These are phyloP conservation scores for Amphibolis antarctica DNA, from an alignment of 106 monocot genomes.

Conservation along the genomic window DNA sequence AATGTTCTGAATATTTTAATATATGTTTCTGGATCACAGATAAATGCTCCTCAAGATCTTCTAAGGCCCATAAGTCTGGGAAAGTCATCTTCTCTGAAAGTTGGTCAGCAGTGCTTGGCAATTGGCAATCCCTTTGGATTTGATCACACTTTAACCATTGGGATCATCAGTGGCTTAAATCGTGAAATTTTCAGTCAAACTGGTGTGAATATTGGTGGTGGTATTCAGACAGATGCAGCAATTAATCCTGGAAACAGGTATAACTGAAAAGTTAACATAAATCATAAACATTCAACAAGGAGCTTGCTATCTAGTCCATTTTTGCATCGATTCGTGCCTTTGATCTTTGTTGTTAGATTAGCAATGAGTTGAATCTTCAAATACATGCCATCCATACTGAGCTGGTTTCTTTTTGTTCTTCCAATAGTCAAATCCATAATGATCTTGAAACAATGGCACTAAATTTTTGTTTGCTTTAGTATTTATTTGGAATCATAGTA, in stretches of 20 bases:
- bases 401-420: no score
- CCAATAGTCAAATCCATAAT: no score
- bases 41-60: constrained; percentile 71
- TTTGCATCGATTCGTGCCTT: no score
- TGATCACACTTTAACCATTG: constrained; percentile 90
- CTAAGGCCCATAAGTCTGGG: constrained; percentile 76
- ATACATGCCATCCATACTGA: no score
- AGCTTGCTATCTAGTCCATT: no score
- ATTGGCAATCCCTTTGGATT: constrained; percentile 98
- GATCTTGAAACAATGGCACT: background rate
- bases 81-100: constrained; percentile 54
- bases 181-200: constrained; percentile 91
- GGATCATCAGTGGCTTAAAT: constrained; percentile 88
- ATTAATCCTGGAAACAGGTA: constrained; percentile 99
- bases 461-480: background rate
- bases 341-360: no score
- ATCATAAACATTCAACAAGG: background rate
- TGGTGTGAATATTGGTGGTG: constrained; percentile 87
- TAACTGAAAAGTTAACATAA: background rate
- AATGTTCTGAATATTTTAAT: background rate
- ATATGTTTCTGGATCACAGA: constrained; percentile 18
- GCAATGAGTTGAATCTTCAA: no score
- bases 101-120: constrained; percentile 91
- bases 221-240: constrained; percentile 94
- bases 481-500: background rate